Conservation (phyloP, 306 rosid species). For the Gastrolobium bilobum region DNA sequence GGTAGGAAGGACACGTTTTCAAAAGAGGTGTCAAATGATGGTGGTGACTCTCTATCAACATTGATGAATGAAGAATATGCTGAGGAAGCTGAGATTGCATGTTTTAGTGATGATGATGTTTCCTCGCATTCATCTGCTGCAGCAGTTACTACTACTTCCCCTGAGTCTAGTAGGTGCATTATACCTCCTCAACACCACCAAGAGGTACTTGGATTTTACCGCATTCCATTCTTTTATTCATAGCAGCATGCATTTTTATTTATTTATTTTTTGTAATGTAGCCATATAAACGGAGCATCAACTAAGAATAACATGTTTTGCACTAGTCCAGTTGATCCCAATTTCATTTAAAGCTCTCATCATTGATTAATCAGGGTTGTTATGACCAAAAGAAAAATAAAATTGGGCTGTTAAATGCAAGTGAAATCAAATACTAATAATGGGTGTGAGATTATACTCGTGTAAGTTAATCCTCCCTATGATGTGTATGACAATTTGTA, state of each 20-base stretch:
- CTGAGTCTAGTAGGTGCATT: constrained; percentile 53
- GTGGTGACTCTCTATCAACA: constrained; percentile 73
- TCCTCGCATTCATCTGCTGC: constrained; percentile 83
- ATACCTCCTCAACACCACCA: constrained; percentile 56
- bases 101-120: constrained; percentile 91
- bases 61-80: constrained; percentile 76
- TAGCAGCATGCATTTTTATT: constrained; percentile 1
- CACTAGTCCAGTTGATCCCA: too few species aligned
- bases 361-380: too few species aligned
- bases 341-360: too few species aligned
- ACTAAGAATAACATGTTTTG: too few species aligned
- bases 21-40: constrained; percentile 60
- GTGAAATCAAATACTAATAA: too few species aligned
- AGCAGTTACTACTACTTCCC: constrained; percentile 52
- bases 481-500: constrained; percentile 19
- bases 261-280: too few species aligned
- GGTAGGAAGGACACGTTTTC: constrained; percentile 60
- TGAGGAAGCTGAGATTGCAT: constrained; percentile 80
- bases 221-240: constrained; percentile 9
- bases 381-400: too few species aligned
- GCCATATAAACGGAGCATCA: too few species aligned
- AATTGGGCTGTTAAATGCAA: too few species aligned
- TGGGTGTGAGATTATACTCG: too few species aligned
- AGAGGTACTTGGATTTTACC: constrained; percentile 64
- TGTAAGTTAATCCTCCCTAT: too few species aligned